phyloP scores from a whole-genome alignment of 1,139 yeast genomes.

The Blastobotrys persicus region DNA sequence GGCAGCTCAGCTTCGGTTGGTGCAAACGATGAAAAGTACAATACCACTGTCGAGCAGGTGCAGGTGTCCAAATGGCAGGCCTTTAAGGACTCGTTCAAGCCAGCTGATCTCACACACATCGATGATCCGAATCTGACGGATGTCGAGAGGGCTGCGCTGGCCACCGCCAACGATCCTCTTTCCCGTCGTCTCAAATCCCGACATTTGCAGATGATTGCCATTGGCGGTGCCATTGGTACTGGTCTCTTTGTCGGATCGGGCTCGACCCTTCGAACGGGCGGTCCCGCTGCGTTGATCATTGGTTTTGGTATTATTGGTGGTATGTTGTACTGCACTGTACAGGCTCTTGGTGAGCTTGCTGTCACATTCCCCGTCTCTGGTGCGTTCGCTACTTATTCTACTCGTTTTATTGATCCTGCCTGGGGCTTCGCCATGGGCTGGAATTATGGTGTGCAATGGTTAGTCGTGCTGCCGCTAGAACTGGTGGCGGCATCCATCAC shows the following conservation, averaged over 20 bases:
- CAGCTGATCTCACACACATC: conserved; percentile 25
- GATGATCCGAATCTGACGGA: conserved; percentile 28
- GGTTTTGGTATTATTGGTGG: conserved; percentile 65
- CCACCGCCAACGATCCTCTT: conserved; percentile 40
- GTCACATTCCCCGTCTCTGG: conserved; percentile 78
- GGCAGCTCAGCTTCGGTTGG: neutral
- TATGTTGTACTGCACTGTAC: conserved; percentile 71
- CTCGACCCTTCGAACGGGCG: conserved; percentile 62
- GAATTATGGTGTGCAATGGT: conserved; percentile 78
- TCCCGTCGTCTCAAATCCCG: conserved; percentile 46
- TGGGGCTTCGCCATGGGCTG: conserved; percentile 85
- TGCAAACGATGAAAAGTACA: conserved; percentile 5
- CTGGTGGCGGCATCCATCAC: conserved; percentile 75
- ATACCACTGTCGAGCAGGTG: conserved; percentile 9
- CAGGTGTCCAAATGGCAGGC: conserved; percentile 23
- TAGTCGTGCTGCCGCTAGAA: conserved; percentile 70
- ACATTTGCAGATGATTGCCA: conserved; percentile 66
- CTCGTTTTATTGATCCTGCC: conserved; percentile 67
- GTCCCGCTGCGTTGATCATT: conserved; percentile 81
- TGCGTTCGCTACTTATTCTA: conserved; percentile 69
- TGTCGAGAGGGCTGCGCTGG: conserved; percentile 30
- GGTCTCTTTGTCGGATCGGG: conserved; percentile 78
- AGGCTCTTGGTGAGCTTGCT: conserved; percentile 84
- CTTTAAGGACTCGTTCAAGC: conserved; percentile 33
- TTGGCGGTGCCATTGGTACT: conserved; percentile 84